Conservation (phyloP, 148 eudicot genomes). For the Diospyros lotus region DNA sequence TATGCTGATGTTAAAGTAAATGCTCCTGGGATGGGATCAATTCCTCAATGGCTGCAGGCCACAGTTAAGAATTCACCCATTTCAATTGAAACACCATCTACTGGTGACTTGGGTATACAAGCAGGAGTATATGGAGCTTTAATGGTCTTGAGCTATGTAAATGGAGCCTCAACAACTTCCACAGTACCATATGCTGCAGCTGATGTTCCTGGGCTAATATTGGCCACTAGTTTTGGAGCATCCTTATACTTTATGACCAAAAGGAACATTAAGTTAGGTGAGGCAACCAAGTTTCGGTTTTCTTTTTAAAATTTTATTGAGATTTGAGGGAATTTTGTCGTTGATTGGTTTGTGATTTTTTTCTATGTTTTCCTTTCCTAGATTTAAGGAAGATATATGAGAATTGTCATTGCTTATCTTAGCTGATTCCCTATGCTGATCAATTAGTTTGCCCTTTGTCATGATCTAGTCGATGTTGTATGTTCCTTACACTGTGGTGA, state of each 20-base stretch:
- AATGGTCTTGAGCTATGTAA: constrained; percentile 75
- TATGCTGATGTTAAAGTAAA: constrained; percentile 86
- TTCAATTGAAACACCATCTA: constrained; percentile 61
- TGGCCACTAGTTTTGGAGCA: constrained; percentile 93
- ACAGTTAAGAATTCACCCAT: constrained; percentile 52
- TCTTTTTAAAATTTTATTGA: neutral
- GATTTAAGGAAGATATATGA: no score
- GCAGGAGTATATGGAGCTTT: constrained; percentile 97
- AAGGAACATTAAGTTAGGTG: constrained; percentile 85
- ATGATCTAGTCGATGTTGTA: neutral
- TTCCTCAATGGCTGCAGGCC: constrained; percentile 82
- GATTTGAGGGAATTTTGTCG: neutral
- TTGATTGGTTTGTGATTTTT: constrained; percentile 2
- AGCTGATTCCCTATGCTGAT: constrained; percentile 6
- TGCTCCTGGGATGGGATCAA: constrained; percentile 48
- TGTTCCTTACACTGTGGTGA: no score
- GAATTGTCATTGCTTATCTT: neutral
- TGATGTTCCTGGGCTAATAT: constrained; percentile 88
- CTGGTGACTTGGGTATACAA: constrained; percentile 68
- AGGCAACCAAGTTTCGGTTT: constrained; percentile 13
- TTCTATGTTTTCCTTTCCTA: neutral
- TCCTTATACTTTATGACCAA: constrained; percentile 91
- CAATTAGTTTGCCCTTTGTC: neutral
- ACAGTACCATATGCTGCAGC: constrained; percentile 59
- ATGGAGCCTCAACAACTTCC: constrained; percentile 63